phyloP scores from a whole-genome alignment of 2,329 filamentous ascomycete species.

The Escovopsis sp. region DNA sequence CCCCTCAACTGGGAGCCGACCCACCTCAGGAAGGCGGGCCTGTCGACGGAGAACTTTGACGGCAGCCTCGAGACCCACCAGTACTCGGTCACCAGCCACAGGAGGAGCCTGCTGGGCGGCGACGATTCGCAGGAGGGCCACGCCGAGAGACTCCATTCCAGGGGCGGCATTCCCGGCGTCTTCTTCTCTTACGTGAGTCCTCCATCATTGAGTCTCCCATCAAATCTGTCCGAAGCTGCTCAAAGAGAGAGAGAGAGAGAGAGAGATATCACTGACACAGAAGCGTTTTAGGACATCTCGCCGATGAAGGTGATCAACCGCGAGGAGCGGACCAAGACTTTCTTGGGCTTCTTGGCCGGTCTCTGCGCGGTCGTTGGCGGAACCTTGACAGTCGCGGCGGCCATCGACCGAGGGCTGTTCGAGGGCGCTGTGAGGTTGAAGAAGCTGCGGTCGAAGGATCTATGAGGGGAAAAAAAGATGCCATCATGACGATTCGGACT shows the following conservation, averaged over 20 bases:
- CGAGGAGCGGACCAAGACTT: slow-evolving; percentile 76
- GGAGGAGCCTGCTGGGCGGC: slow-evolving; percentile 72
- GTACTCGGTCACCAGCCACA: slow-evolving; percentile 95
- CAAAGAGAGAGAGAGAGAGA: neutral
- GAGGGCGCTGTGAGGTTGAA: slow-evolving; percentile 74
- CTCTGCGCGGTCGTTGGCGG: slow-evolving; percentile 91
- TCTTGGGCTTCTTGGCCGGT: slow-evolving; percentile 83
- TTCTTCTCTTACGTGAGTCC: slow-evolving; percentile 93
- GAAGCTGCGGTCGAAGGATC: slow-evolving; percentile 62
- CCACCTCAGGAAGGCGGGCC: slow-evolving; percentile 14
- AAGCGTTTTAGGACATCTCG: slow-evolving; percentile 62
- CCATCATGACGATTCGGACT: too few species aligned
- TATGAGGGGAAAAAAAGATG: slow-evolving; percentile 18
- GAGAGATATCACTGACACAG: neutral
- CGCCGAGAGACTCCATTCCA: slow-evolving; percentile 77
- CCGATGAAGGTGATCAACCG: slow-evolving; percentile 99
- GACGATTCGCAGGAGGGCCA: slow-evolving; percentile 78
- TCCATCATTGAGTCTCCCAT: too few species aligned
- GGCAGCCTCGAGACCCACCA: slow-evolving; percentile 95
- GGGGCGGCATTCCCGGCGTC: slow-evolving; percentile 87
- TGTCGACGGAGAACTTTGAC: slow-evolving; percentile 37
- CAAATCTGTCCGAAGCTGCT: neutral
- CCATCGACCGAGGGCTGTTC: slow-evolving; percentile 79
- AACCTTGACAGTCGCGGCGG: slow-evolving; percentile 88
- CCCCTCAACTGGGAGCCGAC: slow-evolving; percentile 75